These are phyloP conservation scores for Talaromyces nanjingensis DNA, from an alignment of 495 filamentous ascomycete genomes.

Conservation along the genomic window DNA sequence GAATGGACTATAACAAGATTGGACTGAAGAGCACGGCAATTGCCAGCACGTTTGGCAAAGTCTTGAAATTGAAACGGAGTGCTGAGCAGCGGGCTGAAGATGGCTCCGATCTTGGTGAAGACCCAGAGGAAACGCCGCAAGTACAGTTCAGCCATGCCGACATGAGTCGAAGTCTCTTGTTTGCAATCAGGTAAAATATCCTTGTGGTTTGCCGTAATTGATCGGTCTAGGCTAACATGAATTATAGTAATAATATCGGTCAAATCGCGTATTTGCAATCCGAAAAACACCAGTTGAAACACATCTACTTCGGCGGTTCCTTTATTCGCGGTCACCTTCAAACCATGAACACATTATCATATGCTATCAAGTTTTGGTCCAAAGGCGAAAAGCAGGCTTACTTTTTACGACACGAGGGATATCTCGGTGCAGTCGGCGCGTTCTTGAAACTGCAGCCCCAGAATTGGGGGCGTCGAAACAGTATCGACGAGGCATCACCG, in stretches of 20 bases:
- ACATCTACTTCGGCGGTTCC: constrained; percentile 95
- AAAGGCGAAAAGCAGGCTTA: constrained; percentile 91
- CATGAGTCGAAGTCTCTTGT: constrained; percentile 66
- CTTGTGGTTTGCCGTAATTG: background rate
- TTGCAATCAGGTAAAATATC: constrained; percentile 60
- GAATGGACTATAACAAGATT: constrained; percentile 90
- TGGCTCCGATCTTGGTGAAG: constrained; percentile 52
- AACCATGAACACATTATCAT: constrained; percentile 94
- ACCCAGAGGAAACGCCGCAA: constrained; percentile 24
- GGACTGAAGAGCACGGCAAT: constrained; percentile 91
- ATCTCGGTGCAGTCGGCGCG: constrained; percentile 91
- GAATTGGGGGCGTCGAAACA: constrained; percentile 87
- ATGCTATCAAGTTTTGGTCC: constrained; percentile 96
- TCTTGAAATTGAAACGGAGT: constrained; percentile 76
- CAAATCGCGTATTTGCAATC: constrained; percentile 95
- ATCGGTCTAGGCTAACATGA: constrained; percentile 14
- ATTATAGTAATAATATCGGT: constrained; percentile 83
- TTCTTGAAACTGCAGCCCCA: constrained; percentile 85
- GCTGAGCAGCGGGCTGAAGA: constrained; percentile 76
- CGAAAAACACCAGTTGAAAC: constrained; percentile 79
- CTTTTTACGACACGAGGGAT: constrained; percentile 93
- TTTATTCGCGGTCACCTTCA: constrained; percentile 96
- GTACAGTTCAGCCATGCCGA: constrained; percentile 54
- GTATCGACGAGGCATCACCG: constrained; percentile 45
- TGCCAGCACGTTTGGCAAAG: constrained; percentile 92